Evolutionary conservation across 1,284 basidiomycete genomes (phyloP).

Genomic region (Leccinum fuscescens): DNA sequence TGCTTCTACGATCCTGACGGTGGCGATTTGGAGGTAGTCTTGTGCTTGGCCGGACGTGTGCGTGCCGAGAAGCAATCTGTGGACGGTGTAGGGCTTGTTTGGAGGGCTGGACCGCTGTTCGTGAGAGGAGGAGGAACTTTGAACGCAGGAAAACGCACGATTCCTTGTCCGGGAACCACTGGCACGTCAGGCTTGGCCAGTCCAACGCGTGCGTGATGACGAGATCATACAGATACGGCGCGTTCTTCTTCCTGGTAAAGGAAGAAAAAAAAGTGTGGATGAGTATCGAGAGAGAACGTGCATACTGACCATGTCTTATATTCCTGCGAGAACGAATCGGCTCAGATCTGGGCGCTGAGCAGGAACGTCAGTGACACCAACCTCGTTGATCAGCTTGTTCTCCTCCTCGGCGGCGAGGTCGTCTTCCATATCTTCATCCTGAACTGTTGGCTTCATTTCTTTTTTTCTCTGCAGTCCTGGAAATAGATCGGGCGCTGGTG

Average conservation of each 20-base stretch:
- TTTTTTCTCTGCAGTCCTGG: not conserved
- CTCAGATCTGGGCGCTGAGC: conserved; percentile 10
- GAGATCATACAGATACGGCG: conserved; percentile 95
- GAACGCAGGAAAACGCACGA: not conserved
- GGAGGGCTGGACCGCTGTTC: conserved; percentile 53
- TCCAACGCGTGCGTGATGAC: conserved; percentile 60
- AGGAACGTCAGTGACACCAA: conserved; percentile 36
- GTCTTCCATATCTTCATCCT: conserved; percentile 73
- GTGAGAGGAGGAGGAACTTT: not conserved
- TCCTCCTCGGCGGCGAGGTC: conserved; percentile 80
- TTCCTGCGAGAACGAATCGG: conserved; percentile 47
- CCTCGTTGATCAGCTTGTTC: conserved; percentile 92
- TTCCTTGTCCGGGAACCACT: no score
- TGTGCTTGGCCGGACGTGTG: conserved; percentile 95
- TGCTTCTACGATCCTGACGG: no score
- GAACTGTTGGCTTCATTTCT: conserved; percentile 60
- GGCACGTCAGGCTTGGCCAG: no score
- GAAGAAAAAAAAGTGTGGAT: conserved; percentile 5
- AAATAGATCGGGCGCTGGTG: not conserved
- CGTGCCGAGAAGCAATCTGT: conserved; percentile 93
- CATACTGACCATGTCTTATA: conserved; percentile 74
- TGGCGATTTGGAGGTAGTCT: conserved; percentile 96
- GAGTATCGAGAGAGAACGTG: conserved; percentile 2
- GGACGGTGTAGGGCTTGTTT: conserved; percentile 88
- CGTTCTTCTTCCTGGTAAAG: conserved; percentile 87